Percentiles rank a stretch among this genome's conserved stretches.
Evolutionary conservation across 306 rosid species (phyloP).

Genomic region (Sicyos baderoa): DNA sequence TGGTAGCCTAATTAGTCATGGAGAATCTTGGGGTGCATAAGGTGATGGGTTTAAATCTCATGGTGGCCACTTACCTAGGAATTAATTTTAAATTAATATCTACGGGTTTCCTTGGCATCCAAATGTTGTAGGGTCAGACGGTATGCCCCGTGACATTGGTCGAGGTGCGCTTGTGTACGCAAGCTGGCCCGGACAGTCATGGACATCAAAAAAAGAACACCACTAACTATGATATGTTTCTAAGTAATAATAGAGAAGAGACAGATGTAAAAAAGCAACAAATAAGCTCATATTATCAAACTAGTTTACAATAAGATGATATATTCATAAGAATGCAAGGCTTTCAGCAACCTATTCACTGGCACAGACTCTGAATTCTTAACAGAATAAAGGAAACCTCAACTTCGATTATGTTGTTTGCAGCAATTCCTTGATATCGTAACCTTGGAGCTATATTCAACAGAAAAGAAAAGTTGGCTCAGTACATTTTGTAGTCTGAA

Average conservation of each 20-base stretch:
- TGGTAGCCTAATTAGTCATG: no score
- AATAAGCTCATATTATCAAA: neutral
- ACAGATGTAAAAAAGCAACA: neutral
- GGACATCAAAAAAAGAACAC: no score
- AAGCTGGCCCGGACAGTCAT: no score
- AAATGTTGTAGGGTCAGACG: no score
- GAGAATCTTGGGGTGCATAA: no score
- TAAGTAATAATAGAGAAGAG: neutral
- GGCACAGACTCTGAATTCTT: neutral
- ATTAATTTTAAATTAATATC: no score
- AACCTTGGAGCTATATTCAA: conserved; percentile 66
- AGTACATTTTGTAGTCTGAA: neutral
- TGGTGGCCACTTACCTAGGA: no score
- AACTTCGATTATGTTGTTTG: conserved; percentile 49
- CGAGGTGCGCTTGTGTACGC: no score
- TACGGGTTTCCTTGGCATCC: no score
- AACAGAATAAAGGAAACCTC: neutral
- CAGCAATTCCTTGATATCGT: conserved; percentile 88
- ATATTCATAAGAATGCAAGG: no score
- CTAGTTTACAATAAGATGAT: neutral
- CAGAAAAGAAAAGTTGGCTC: neutral
- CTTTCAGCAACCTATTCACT: neutral
- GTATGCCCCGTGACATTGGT: no score
- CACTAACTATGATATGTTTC: neutral
- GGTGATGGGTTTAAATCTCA: no score